A percentile compares a stretch with the other conserved stretches of the same genome.
Conservation (phyloP, 1,284 basidiomycete genomes). For the Polyporus tsugae region DNA sequence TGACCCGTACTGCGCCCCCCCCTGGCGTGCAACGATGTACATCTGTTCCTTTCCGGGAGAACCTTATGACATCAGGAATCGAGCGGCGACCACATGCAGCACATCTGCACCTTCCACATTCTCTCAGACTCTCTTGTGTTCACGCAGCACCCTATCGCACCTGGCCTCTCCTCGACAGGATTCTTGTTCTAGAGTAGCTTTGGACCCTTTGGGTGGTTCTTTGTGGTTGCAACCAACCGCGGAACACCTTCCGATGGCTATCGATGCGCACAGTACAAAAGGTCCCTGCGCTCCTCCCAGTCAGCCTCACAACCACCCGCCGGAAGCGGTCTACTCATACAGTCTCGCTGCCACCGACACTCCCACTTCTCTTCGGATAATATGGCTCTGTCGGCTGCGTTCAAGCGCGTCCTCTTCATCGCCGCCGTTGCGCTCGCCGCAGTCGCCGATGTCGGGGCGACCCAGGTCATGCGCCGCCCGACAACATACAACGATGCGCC, state of each 20-base stretch:
- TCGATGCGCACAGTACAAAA: conserved; percentile 15
- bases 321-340: conserved; percentile 16
- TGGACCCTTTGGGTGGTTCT: neutral
- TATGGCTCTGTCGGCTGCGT: conserved; percentile 35
- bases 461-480: conserved; percentile 66
- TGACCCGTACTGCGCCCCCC: conserved; percentile 15
- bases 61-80: conserved; percentile 14
- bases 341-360: conserved; percentile 9
- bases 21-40: conserved; percentile 12
- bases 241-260: neutral
- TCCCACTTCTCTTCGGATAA: conserved; percentile 5
- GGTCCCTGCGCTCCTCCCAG: neutral
- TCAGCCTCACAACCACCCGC: conserved; percentile 12
- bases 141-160: conserved; percentile 10
- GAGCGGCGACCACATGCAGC: conserved; percentile 24
- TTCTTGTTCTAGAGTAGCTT: conserved; percentile 1
- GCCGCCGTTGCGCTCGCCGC: conserved; percentile 35
- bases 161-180: neutral
- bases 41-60: conserved; percentile 13
- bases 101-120: conserved; percentile 10
- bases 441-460: conserved; percentile 48
- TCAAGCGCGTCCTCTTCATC: conserved; percentile 34
- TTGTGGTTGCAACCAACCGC: neutral
- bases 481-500: conserved; percentile 54
- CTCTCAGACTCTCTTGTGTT: conserved; percentile 11